Evolutionary conservation across 2,329 filamentous ascomycete genomes (phyloP).

Genomic region (Fusarium illudens): DNA sequence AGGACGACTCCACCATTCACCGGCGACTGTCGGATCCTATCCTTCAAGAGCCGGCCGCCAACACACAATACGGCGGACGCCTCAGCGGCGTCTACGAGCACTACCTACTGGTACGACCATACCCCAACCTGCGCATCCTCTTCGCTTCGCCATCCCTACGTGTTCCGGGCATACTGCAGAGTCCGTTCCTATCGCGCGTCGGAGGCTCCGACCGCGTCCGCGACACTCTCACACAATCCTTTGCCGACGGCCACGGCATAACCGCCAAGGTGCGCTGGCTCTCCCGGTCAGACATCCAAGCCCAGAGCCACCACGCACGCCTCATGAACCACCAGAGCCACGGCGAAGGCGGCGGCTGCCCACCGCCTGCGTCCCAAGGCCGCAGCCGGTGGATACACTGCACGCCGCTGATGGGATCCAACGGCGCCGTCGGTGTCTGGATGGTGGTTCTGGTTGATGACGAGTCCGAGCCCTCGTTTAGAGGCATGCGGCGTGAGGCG

Average conservation of each 20-base stretch:
- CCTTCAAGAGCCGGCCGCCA: constrained; percentile 21
- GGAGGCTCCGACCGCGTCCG: constrained; percentile 59
- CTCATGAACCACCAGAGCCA: constrained; percentile 36
- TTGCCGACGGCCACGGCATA: constrained; percentile 73
- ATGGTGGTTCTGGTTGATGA: constrained; percentile 79
- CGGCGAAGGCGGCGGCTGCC: constrained; percentile 47
- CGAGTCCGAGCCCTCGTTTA: constrained; percentile 48
- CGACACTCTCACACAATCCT: constrained; percentile 63
- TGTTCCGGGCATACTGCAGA: constrained; percentile 72
- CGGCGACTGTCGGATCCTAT: constrained; percentile 33
- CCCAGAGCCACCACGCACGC: constrained; percentile 9
- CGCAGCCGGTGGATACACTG: constrained; percentile 79
- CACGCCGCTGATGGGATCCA: constrained; percentile 73
- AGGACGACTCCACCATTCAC: constrained; percentile 44
- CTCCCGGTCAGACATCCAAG: constrained; percentile 19
- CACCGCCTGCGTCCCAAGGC: constrained; percentile 48
- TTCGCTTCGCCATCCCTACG: constrained; percentile 75
- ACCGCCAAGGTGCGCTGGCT: constrained; percentile 81
- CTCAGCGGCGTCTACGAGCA: constrained; percentile 55
- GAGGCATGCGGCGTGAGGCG: constrained; percentile 17
- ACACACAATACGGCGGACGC: constrained; percentile 34
- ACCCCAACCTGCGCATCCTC: constrained; percentile 71
- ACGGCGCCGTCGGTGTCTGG: constrained; percentile 77
- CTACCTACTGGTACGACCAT: constrained; percentile 72
- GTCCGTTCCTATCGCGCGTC: constrained; percentile 63